phyloP scores from a whole-genome alignment of 805 yeast genomes.

The Ogataea haglerorum region DNA sequence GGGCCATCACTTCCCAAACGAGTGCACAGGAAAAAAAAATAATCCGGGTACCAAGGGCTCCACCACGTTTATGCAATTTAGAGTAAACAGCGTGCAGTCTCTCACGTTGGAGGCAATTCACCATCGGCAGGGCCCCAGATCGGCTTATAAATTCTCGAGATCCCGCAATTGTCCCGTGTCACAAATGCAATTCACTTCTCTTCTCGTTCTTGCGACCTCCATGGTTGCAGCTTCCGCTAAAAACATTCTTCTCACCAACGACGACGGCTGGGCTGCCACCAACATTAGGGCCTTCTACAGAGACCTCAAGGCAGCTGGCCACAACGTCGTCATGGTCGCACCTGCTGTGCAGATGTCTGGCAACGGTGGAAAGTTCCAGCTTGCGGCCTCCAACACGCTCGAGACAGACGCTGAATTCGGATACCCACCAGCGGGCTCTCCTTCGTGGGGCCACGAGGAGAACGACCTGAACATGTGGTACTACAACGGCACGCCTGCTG shows the following conservation, averaged over 20 bases:
- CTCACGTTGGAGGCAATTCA: background rate
- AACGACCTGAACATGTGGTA: conserved; percentile 46
- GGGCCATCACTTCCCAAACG: background rate
- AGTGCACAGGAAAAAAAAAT: background rate
- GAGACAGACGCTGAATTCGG: conserved; percentile 45
- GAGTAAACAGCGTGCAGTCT: conserved; percentile 1
- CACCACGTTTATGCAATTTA: conserved; percentile 1
- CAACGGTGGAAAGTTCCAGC: conserved; percentile 50
- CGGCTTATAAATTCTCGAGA: conserved; percentile 1
- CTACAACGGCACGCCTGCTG: conserved; percentile 55
- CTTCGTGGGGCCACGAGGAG: conserved; percentile 54
- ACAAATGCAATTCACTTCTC: conserved; percentile 2
- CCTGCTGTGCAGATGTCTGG: conserved; percentile 53
- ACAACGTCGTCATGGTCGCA: conserved; percentile 48
- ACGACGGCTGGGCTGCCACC: conserved; percentile 57
- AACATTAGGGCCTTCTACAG: conserved; percentile 55
- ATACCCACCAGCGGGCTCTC: conserved; percentile 46
- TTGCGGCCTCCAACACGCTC: conserved; percentile 39
- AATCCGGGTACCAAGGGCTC: conserved; percentile 2
- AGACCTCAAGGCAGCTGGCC: conserved; percentile 44
- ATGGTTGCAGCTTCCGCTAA: conserved; percentile 27
- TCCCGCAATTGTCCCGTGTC: conserved; percentile 5
- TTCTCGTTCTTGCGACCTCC: conserved; percentile 5
- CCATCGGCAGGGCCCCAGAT: background rate
- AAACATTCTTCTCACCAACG: conserved; percentile 50